Conservation (phyloP, 192 early-diverging fungal species). For the Thoreauomyces humboldtii region DNA sequence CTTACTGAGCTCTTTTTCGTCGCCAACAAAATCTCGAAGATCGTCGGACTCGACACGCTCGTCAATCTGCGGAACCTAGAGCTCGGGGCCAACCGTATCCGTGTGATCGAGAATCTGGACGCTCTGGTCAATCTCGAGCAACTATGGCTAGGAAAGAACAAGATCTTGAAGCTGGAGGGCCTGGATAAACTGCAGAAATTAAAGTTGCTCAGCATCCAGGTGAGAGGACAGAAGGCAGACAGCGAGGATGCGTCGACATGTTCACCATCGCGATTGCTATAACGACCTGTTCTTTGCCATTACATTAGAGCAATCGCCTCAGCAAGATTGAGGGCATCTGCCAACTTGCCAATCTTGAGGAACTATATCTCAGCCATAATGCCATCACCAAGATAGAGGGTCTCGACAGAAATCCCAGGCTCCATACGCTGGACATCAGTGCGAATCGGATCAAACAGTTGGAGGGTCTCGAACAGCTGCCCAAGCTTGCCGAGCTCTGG, state of each 20-base stretch:
- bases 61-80: constrained; percentile 79
- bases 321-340: constrained; percentile 69
- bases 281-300: no score
- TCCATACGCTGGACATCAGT: constrained; percentile 83
- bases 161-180: constrained; percentile 71
- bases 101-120: constrained; percentile 83
- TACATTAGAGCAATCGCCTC: constrained; percentile 84
- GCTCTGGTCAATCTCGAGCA: constrained; percentile 75
- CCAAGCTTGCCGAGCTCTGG: constrained; percentile 85
- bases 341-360: constrained; percentile 71
- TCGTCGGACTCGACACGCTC: constrained; percentile 71
- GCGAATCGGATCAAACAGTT: constrained; percentile 75
- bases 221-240: no score
- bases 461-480: constrained; percentile 69
- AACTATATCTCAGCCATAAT: constrained; percentile 93
- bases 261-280: no score
- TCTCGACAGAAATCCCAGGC: constrained; percentile 69
- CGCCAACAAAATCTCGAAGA: constrained; percentile 84
- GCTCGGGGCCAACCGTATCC: constrained; percentile 92
- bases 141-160: constrained; percentile 98
- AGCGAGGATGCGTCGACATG: no score
- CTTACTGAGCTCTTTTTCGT: constrained; percentile 86
- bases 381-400: constrained; percentile 73
- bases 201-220: constrained; percentile 47
- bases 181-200: constrained; percentile 57